Base-by-base conservation (phyloP, 2,329 filamentous ascomycete genomes). In the Epichloe sibirici region DNA sequence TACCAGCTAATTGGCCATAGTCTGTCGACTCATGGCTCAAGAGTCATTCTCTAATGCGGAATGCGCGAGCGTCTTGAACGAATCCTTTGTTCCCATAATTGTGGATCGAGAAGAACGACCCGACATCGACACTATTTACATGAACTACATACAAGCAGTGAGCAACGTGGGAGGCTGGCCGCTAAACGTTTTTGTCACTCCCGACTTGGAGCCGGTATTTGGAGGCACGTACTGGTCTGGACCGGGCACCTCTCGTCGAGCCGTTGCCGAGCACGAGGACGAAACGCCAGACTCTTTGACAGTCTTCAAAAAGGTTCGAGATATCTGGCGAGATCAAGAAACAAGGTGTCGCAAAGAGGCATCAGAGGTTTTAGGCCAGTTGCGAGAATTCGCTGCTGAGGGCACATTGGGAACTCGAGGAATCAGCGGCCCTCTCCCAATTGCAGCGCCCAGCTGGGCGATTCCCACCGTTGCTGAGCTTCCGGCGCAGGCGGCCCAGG, bases 141-240 rank as follows among this genome's bases (percentile, higher is more conserved):
- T 96, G 89, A 95, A 95, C 71, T 98, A 95, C 67, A 85, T 95
- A 42, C 90, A 96, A 66, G 91, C 91, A 1, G 91, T 93, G 11
- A 95, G 86, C 54, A 90, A 87, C 21, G 85, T 81, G 2, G 91
- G 90, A 9, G 93, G 93, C 40, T 97, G 93, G 90, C 93, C 93
- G 1, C 72, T 97, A 55, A 97, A 96, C 63, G 84, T 95, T n/a
- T 97, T 98, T 65, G 77, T 97, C 34, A 98, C 93, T 0, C 90
- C 93, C 0, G 85, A 95, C 59, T 77, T 97, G 28, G 85, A 95
- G 63, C 93, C 93, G 0, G 86, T 98, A 9, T 97, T 96, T 69
- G 93, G 93, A 39, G 91, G 91, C 25, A 96, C 91, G 8, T 97
- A 96, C 68, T 97, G 90, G 87, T 89, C 90, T 4, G 88, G 87